phyloP scores from a whole-genome alignment of 2,329 filamentous ascomycete species.

The Ophiostoma pallidulum region DNA sequence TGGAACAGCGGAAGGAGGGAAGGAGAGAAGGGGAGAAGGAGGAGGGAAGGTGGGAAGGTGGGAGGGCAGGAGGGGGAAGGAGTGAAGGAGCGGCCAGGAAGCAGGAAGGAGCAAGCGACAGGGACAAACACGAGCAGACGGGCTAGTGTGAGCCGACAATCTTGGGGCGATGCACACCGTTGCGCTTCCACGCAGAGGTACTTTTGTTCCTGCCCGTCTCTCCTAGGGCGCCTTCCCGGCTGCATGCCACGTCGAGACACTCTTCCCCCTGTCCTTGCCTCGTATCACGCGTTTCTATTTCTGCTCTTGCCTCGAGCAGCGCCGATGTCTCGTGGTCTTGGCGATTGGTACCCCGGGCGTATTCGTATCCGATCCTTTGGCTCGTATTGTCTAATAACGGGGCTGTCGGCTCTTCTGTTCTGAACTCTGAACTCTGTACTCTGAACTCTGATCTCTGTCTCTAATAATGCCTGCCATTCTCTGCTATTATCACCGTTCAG shows the following conservation, averaged over 20 bases:
- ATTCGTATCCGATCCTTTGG: background rate
- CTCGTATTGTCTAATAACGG: no score
- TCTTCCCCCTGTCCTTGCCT: background rate
- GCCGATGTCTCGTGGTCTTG: background rate
- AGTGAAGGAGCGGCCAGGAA: constrained; percentile 24
- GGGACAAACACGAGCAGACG: background rate
- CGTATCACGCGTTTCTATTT: constrained; percentile 7
- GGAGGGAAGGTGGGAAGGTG: background rate
- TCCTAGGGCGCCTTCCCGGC: background rate
- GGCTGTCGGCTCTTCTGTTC: background rate
- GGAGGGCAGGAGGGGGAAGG: background rate
- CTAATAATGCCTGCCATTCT: no score
- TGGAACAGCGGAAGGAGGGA: no score
- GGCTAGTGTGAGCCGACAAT: no score
- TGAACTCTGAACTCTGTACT: no score
- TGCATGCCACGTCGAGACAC: background rate
- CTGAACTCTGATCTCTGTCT: no score
- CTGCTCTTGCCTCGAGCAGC: constrained; percentile 3
- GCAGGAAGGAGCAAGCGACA: constrained; percentile 1
- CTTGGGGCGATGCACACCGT: no score
- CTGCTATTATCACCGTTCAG: no score
- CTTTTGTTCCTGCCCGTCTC: no score
- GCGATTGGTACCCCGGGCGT: background rate
- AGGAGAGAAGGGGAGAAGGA: no score
- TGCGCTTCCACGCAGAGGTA: no score